Conservation (phyloP, 139 green algal genomes). For the Tetradesmus obliquus region DNA sequence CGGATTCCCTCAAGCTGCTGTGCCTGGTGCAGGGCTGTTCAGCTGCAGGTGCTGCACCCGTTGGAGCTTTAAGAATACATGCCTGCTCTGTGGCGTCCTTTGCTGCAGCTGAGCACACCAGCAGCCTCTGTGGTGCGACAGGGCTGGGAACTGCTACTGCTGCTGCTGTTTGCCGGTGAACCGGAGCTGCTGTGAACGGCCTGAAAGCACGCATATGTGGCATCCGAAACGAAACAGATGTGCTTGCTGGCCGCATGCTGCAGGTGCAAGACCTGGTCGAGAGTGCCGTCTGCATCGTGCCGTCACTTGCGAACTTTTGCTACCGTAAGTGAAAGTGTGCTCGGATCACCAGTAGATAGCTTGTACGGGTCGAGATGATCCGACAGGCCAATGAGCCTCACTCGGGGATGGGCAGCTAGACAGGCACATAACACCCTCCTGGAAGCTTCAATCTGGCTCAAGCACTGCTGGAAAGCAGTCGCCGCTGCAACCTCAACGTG, state of each 20-base stretch:
- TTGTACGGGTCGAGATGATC: background rate
- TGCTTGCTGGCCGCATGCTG: conserved; percentile 1
- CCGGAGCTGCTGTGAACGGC: background rate
- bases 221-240: background rate
- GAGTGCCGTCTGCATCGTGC: background rate
- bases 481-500: background rate
- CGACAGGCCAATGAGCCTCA: background rate
- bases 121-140: conserved; percentile 7
- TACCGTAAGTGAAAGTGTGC: background rate
- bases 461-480: background rate
- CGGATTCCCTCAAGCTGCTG: background rate
- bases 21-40: background rate
- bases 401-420: background rate
- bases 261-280: background rate
- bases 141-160: background rate
- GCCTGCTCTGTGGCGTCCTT: conserved; percentile 8
- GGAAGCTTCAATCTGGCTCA: background rate
- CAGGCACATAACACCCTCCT: background rate
- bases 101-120: conserved; percentile 11
- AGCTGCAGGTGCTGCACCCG: background rate
- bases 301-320: background rate
- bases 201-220: background rate
- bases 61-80: background rate
- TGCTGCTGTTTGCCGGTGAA: background rate
- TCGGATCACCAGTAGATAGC: background rate